Conservation (phyloP, 805 yeast genomes). For the Zygosaccharomyces siamensis region DNA sequence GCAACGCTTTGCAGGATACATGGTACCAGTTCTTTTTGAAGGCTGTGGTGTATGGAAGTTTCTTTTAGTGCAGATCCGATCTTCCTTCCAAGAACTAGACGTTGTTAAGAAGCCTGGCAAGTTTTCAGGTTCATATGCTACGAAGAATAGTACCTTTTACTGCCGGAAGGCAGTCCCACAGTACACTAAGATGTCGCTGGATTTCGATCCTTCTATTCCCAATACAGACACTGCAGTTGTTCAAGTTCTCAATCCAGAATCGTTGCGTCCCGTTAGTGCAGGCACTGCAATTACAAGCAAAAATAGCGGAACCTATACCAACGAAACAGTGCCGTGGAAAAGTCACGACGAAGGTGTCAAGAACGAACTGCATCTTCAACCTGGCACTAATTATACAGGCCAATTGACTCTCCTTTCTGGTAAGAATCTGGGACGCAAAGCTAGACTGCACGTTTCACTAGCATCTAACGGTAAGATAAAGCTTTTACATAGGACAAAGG, state of each 20-base stretch:
- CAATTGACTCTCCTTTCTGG: conserved; percentile 48
- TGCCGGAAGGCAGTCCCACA: not conserved
- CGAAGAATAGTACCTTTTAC: too few relatives aligned
- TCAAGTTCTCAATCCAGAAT: conserved; percentile 13
- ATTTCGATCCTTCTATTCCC: conserved; percentile 28
- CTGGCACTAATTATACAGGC: conserved; percentile 42
- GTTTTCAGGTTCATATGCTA: too few relatives aligned
- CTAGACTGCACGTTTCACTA: conserved; percentile 51
- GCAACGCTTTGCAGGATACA: too few relatives aligned
- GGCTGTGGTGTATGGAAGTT: not conserved
- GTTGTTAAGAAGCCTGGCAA: too few relatives aligned
- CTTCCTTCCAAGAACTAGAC: not conserved
- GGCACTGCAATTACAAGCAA: conserved; percentile 7
- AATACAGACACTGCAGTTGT: conserved; percentile 28
- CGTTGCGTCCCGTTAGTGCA: conserved; percentile 16
- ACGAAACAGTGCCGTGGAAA: conserved; percentile 11
- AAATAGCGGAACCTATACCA: not conserved
- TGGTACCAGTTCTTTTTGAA: too few relatives aligned
- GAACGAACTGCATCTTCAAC: conserved; percentile 32
- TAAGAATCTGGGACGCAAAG: conserved; percentile 38
- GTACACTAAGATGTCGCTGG: conserved; percentile 10
- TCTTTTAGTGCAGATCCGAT: conserved; percentile 39
- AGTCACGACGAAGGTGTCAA: conserved; percentile 18
- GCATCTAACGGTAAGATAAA: conserved; percentile 44
- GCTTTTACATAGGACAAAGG: conserved; percentile 61